Percentiles rank a stretch among this genome's conserved stretches.
Evolutionary conservation across 129 eudicot species (phyloP).

Genomic region (Solidago caesia): DNA sequence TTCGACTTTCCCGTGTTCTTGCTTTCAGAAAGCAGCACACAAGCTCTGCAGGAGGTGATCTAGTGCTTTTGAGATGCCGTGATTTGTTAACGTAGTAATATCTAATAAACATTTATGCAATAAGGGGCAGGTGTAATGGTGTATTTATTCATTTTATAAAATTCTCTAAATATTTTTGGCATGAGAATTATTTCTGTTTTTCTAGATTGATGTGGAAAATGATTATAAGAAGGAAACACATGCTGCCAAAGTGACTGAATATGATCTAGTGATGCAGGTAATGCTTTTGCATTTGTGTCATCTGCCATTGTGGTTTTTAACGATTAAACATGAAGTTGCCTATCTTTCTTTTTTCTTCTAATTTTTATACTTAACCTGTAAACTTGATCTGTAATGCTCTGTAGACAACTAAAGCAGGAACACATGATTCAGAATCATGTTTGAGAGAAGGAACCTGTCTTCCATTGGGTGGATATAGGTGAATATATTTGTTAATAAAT

Average conservation of each 20-base stretch:
- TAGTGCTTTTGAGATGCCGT: constrained; percentile 6
- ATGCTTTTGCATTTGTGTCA: constrained; percentile 21
- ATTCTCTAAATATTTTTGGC: background rate
- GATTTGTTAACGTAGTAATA: background rate
- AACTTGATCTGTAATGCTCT: constrained; percentile 15
- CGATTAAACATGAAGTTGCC: background rate
- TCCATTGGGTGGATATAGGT: constrained; percentile 99
- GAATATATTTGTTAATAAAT: background rate
- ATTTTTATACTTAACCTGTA: background rate
- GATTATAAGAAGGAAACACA: constrained; percentile 51
- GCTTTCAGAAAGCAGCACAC: constrained; percentile 70
- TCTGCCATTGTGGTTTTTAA: constrained; percentile 11
- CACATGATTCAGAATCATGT: constrained; percentile 90
- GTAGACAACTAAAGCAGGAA: constrained; percentile 94
- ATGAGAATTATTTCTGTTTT: constrained; percentile 1
- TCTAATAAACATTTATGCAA: background rate
- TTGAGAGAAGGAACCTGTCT: constrained; percentile 78
- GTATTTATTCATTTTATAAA: background rate
- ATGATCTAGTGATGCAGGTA: constrained; percentile 96
- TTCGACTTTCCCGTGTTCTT: constrained; percentile 90
- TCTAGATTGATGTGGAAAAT: constrained; percentile 59
- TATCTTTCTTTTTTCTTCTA: background rate
- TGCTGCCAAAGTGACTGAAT: constrained; percentile 76
- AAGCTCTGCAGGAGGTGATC: constrained; percentile 64
- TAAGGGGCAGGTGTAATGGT: background rate